phyloP scores from a whole-genome alignment of 129 eudicot species.

The Centella asiatica region DNA sequence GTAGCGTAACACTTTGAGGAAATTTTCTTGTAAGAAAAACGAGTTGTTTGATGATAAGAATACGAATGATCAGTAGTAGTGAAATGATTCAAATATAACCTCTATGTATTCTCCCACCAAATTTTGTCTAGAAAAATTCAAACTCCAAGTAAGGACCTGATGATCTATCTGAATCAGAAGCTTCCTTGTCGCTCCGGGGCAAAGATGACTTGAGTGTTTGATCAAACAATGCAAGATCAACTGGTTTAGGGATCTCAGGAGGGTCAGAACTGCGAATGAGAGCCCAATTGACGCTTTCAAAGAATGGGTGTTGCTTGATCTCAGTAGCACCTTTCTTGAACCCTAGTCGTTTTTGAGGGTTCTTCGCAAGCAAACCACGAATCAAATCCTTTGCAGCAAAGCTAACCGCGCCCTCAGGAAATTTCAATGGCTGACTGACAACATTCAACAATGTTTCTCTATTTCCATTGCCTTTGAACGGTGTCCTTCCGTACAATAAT shows the following conservation, averaged over 20 bases:
- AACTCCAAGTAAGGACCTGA: slow-evolving; percentile 88
- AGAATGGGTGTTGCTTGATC: slow-evolving; percentile 90
- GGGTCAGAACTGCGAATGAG: slow-evolving; percentile 72
- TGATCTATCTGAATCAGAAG: slow-evolving; percentile 63
- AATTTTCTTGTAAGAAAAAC: no score
- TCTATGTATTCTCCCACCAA: slow-evolving; percentile 16
- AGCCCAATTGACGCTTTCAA: slow-evolving; percentile 83
- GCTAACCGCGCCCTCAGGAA: slow-evolving; percentile 69
- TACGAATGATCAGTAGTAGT: no score
- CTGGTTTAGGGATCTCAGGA: slow-evolving; percentile 78
- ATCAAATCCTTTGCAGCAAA: slow-evolving; percentile 94
- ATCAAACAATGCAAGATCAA: slow-evolving; percentile 54
- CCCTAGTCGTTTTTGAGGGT: slow-evolving; percentile 85
- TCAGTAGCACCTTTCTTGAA: slow-evolving; percentile 89
- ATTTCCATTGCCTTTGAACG: slow-evolving; percentile 87
- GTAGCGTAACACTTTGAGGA: no score
- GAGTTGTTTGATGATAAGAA: no score
- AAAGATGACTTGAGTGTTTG: slow-evolving; percentile 49
- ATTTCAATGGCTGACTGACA: slow-evolving; percentile 79
- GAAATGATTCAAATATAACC: no score
- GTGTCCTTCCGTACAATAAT: slow-evolving; percentile 77
- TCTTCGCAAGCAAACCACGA: slow-evolving; percentile 66
- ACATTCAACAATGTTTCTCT: slow-evolving; percentile 85
- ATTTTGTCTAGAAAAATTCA: slow-evolving; percentile 60
- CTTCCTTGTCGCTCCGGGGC: slow-evolving; percentile 43